A percentile compares a stretch with the other conserved stretches of the same genome.
phyloP scores from a whole-genome alignment of 1,139 yeast genomes.

The Lodderomyces pseudojiufengensis region DNA sequence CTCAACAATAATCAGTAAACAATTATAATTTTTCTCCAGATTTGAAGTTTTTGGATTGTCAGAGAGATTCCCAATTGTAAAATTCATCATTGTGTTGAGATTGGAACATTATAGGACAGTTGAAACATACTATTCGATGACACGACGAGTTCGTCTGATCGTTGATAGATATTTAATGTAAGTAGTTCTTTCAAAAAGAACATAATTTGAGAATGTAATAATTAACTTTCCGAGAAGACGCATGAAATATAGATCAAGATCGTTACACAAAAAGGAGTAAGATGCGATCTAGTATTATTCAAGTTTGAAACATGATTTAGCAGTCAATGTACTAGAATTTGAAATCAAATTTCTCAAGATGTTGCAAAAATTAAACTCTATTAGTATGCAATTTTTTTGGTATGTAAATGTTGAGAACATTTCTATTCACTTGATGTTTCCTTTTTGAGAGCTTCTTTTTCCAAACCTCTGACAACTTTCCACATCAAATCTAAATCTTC shows the following conservation, averaged over 20 bases:
- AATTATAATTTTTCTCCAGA: slow-evolving; percentile 25
- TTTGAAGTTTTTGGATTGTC: slow-evolving; percentile 26
- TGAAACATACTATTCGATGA: background rate
- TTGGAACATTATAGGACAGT: too few relatives aligned
- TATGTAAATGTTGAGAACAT: background rate
- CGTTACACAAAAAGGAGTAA: too few relatives aligned
- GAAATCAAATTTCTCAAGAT: too few relatives aligned
- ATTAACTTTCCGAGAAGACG: too few relatives aligned
- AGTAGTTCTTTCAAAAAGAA: too few relatives aligned
- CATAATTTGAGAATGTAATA: too few relatives aligned
- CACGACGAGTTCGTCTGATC: too few relatives aligned
- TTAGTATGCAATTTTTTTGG: background rate
- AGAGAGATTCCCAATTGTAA: slow-evolving; percentile 39
- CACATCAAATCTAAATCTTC: slow-evolving; percentile 62
- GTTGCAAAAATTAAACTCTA: background rate
- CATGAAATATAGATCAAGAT: too few relatives aligned
- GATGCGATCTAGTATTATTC: too few relatives aligned
- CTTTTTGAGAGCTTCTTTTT: slow-evolving; percentile 18
- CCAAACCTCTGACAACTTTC: slow-evolving; percentile 59
- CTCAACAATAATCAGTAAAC: slow-evolving; percentile 14
- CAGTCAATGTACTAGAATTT: too few relatives aligned
- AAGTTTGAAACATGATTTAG: too few relatives aligned
- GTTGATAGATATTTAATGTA: too few relatives aligned
- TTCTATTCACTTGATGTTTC: slow-evolving; percentile 15
- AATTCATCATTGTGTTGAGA: slow-evolving; percentile 20